Evolutionary conservation across 352 stramenopile species (phyloP), one percentile per base, ranked within the genome.

Genomic region (Plasmopara halstedii): DNA sequence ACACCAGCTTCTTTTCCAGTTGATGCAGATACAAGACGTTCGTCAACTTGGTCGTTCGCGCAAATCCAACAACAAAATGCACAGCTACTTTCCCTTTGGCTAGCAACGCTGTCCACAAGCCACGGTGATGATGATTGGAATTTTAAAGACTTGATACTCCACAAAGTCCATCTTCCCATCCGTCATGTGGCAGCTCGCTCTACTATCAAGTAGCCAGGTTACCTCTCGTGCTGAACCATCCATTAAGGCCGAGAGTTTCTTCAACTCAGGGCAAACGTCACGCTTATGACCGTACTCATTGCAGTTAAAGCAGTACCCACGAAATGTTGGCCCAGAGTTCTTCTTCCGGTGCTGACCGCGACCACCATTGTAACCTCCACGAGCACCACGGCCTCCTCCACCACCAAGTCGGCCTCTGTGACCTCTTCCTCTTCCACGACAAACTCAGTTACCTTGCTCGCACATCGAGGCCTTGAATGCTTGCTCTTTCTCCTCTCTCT

Each of bases 191-290:
- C 20, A 45, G 8, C 39, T 45, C 2, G 23, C 39, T 32, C 23
- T n/a, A 22, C 39, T 45, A 15, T 70, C 56, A 0, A 66, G 35
- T 8, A 62, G 17, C 52, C 57, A 61, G 13, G n/a, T n/a, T n/a
- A n/a, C n/a, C n/a, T n/a, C n/a, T n/a, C n/a, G n/a, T n/a, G n/a
- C n/a, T n/a, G n/a, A n/a, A n/a, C n/a, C n/a, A n/a, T n/a, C n/a
- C n/a, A n/a, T n/a, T n/a, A n/a, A n/a, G n/a, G n/a, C n/a, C n/a
- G n/a, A n/a, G n/a, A n/a, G n/a, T n/a, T n/a, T n/a, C n/a, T n/a
- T n/a, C n/a, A n/a, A n/a, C n/a, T n/a, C n/a, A n/a, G n/a, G n/a
- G n/a, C n/a, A n/a, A n/a, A n/a, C n/a, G n/a, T n/a, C n/a, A n/a
- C n/a, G n/a, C n/a, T n/a, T n/a, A n/a, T n/a, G n/a, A n/a, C n/a